Evolutionary conservation across 2,329 filamentous ascomycete genomes (phyloP), one percentile per base, ranked within the genome.

Genomic region (Fusarium torreyae): DNA sequence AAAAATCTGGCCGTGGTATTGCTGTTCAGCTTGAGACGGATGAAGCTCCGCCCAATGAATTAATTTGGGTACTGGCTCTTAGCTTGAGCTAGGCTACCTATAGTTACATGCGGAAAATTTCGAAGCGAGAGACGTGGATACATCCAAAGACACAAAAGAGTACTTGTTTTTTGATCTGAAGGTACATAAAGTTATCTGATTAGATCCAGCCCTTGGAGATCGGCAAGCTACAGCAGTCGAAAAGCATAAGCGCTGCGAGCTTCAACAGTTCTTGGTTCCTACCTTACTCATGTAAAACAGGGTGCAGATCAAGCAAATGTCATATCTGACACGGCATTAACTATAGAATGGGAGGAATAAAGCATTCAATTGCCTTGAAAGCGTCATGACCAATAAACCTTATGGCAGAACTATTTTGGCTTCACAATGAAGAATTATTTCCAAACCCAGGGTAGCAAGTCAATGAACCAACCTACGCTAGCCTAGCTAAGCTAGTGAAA

Each of bases 161-260:
- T 51, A 52, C 64, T 46, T 58, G n/a, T 13, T 38, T 45, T 24
- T 34, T 33, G 18, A 17, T n/a, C 45, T 45, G 22, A 45, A 42
- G 33, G 46, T 53, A 66, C 55, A 51, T 67, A 44, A 59, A 31
- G 42, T 65, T 65, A 45, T 66, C 63, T 69, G 66, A 66, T 69
- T 56, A 69, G 66, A 61, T 56, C 49, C 42, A 11, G 39, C 14
- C 20, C 31, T 45, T 31, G 26, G 48, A 62, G 66, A 68, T 66
- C 55, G 31, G 18, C 33, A 42, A 36, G 22, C 14, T 36, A 17
- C 24, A n/a, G 28, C 28, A 31, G 10, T 31, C 33, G 14, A 28
- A 28, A 18, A 9, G 17, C n/a, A 42, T 20, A 4, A 18, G n/a
- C 11, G 39, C 39, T 24, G 13, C 39, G 20, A 22, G 17, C 34